A percentile compares a stretch with the other conserved stretches of the same genome.
Evolutionary conservation across 208 protist species (phyloP).

Genomic region (Acanthamoeba castellanii): DNA sequence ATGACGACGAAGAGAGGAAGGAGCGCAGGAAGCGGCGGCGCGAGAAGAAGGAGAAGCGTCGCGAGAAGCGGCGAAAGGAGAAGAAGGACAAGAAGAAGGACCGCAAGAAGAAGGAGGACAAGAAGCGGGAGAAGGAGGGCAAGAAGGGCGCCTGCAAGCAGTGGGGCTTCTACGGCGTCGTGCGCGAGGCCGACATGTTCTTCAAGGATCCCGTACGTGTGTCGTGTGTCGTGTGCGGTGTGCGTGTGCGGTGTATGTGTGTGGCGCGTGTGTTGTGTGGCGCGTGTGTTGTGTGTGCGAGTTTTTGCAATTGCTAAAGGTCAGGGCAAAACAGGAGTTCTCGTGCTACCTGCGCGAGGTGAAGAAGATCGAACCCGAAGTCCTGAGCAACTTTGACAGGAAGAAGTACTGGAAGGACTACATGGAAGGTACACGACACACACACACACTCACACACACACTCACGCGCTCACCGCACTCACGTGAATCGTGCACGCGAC

Average conservation of each 20-base stretch:
- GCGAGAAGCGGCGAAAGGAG: slow-evolving; percentile 1
- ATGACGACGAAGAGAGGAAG: background rate
- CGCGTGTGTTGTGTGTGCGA: background rate
- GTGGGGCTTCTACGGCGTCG: background rate
- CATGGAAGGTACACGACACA: background rate
- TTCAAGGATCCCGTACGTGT: background rate
- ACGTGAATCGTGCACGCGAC: no score
- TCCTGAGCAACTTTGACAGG: background rate
- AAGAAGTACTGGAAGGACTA: slow-evolving; percentile 49
- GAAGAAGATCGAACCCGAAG: slow-evolving; percentile 22
- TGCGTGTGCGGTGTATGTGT: background rate
- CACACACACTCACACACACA: no score
- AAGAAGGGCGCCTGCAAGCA: slow-evolving; percentile 21
- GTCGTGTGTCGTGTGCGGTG: background rate
- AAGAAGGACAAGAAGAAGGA: slow-evolving; percentile 64
- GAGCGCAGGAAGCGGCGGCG: background rate
- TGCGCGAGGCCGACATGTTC: slow-evolving; percentile 28
- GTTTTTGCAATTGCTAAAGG: no score
- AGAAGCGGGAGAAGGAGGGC: slow-evolving; percentile 29
- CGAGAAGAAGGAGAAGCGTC: background rate
- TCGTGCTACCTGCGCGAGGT: slow-evolving; percentile 5
- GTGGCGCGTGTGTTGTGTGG: background rate
- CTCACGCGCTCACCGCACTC: no score
- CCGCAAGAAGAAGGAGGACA: slow-evolving; percentile 68
- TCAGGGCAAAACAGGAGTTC: slow-evolving; percentile 34